Percentiles rank a stretch among this genome's conserved stretches.
These are phyloP conservation scores for Eudorina sp. DNA, from an alignment of 139 green algal genomes.

Conservation along the genomic window DNA sequence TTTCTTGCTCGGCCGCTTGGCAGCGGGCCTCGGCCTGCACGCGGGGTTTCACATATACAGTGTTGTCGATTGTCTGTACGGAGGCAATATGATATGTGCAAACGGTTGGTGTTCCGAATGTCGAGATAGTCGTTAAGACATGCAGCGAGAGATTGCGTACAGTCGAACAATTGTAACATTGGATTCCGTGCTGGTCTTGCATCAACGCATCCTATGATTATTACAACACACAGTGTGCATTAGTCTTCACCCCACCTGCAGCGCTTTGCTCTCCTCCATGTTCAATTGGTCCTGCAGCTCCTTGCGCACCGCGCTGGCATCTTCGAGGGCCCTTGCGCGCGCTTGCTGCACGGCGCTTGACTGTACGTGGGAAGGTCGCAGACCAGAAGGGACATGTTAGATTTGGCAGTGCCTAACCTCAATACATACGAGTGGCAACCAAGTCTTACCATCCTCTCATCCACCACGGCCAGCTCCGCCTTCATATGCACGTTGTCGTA, in stretches of 20 bases:
- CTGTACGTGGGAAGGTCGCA: neutral
- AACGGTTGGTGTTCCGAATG: no score
- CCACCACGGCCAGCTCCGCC: slow-evolving; percentile 62
- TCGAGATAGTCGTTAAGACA: no score
- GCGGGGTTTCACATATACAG: no score
- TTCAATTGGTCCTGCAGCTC: slow-evolving; percentile 60
- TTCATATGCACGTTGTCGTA: slow-evolving; percentile 76
- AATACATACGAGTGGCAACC: no score
- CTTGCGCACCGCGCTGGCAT: slow-evolving; percentile 48
- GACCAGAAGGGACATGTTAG: neutral
- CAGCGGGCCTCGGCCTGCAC: slow-evolving; percentile 37
- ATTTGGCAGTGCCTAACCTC: neutral
- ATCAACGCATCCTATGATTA: neutral
- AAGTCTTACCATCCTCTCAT: slow-evolving; percentile 60
- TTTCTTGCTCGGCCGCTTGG: slow-evolving; percentile 44
- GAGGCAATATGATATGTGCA: no score
- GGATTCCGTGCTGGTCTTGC: no score
- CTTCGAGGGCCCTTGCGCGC: slow-evolving; percentile 40
- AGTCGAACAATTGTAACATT: no score
- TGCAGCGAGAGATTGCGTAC: no score
- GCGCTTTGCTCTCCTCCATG: slow-evolving; percentile 52
- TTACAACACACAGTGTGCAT: neutral
- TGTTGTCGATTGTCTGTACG: no score
- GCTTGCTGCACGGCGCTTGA: slow-evolving; percentile 51
- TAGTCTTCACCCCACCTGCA: slow-evolving; percentile 44